phyloP scores from a whole-genome alignment of 495 filamentous ascomycete genomes.

The Talaromyces ruber region DNA sequence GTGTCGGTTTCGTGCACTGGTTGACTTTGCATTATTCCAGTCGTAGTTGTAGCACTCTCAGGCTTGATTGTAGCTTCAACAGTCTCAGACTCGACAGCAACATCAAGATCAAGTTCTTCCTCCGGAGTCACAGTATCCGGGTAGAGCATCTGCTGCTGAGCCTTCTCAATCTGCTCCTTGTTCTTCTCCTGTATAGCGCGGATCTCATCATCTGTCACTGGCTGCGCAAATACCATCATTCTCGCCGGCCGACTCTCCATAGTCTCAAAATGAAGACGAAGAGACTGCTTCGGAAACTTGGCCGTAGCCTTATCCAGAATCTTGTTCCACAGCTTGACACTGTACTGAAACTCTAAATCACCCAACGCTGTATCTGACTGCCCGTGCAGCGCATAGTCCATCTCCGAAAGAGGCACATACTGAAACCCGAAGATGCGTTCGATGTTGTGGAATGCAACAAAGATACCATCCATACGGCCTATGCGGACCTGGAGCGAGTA shows the following conservation, averaged over 20 bases:
- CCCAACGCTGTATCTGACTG: conserved; percentile 56
- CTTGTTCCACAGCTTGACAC: conserved; percentile 68
- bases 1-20: neutral
- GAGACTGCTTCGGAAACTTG: conserved; percentile 60
- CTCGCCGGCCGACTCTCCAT: conserved; percentile 48
- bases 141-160: conserved; percentile 51
- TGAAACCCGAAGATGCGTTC: conserved; percentile 97
- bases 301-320: conserved; percentile 63
- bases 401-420: conserved; percentile 76
- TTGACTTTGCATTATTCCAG: neutral
- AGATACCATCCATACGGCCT: conserved; percentile 97
- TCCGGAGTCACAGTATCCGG: conserved; percentile 12
- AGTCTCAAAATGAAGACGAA: conserved; percentile 85
- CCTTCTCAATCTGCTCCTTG: conserved; percentile 52
- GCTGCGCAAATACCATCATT: conserved; percentile 88
- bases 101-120: conserved; percentile 17
- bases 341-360: conserved; percentile 79
- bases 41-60: neutral
- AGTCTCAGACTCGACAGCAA: conserved; percentile 14
- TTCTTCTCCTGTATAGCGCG: conserved; percentile 62
- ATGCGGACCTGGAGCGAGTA: conserved; percentile 94
- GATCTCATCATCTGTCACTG: conserved; percentile 64
- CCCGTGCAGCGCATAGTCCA: conserved; percentile 81
- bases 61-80: neutral
- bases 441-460: conserved; percentile 95